Percentiles rank a stretch among this genome's conserved stretches.
phyloP scores from a whole-genome alignment of 495 filamentous ascomycete species.

The Penicillium taxi region DNA sequence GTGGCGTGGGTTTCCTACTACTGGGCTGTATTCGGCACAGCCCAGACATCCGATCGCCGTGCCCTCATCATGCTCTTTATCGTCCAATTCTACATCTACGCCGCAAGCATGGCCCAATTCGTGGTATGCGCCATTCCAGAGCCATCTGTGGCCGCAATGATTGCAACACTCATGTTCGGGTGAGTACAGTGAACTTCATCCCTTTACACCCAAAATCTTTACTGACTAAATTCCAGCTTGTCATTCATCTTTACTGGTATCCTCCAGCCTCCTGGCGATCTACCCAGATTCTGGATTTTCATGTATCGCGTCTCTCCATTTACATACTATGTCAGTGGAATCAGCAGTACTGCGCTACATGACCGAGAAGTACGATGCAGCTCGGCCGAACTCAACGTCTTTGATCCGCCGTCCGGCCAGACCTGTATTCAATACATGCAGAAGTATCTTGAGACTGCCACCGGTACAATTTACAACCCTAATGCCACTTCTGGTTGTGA shows the following conservation, averaged over 20 bases:
- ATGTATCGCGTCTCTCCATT: slow-evolving; percentile 66
- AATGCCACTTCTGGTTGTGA: slow-evolving; percentile 44
- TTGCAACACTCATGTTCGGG: slow-evolving; percentile 50
- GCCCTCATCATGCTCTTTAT: slow-evolving; percentile 46
- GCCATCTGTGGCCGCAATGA: slow-evolving; percentile 45
- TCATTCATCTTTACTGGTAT: slow-evolving; percentile 50
- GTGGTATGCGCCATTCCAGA: slow-evolving; percentile 45
- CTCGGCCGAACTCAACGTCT: slow-evolving; percentile 43
- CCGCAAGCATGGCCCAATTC: slow-evolving; percentile 43
- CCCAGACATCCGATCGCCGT: slow-evolving; percentile 32
- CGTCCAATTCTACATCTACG: slow-evolving; percentile 41
- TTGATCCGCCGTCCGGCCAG: slow-evolving; percentile 40
- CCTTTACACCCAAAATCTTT: too few species aligned
- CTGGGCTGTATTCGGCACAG: slow-evolving; percentile 36
- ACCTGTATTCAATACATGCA: slow-evolving; percentile 51
- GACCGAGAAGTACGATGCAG: slow-evolving; percentile 48
- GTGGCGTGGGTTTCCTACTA: slow-evolving; percentile 43
- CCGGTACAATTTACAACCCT: slow-evolving; percentile 46
- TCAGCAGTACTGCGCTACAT: slow-evolving; percentile 47
- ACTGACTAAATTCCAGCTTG: too few species aligned
- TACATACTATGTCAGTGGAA: slow-evolving; percentile 53
- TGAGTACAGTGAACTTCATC: too few species aligned
- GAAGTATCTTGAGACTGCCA: slow-evolving; percentile 32
- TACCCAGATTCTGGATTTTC: slow-evolving; percentile 69
- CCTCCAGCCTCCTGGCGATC: slow-evolving; percentile 47